Evolutionary conservation across 495 filamentous ascomycete genomes (phyloP), one percentile per base, ranked within the genome.

Genomic region (Cercophora samala): DNA sequence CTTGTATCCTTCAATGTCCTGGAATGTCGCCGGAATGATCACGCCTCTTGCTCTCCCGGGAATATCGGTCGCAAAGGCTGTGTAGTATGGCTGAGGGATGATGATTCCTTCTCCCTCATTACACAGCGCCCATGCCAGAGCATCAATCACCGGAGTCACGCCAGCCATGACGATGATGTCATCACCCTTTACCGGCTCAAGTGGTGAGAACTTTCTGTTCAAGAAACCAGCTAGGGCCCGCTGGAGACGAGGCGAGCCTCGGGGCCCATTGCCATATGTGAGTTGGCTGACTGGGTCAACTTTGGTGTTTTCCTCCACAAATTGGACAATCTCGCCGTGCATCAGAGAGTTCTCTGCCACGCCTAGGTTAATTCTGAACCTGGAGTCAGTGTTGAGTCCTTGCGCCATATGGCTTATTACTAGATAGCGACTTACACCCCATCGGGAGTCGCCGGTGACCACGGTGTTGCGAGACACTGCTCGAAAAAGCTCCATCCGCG

Each of bases 21-120:
- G 72, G 42, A 85, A 84, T 6, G 67, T 63, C 0, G 83, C 82
- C 0, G 73, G 72, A 11, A 83, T 71, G 0, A 82, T 74, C 11
- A 60, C 46, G 0, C 75, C 68, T 2, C 77, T 70, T 0, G 74
- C 70, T 1, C 78, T 74, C 0, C 72, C 53, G 3, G 58, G 32
- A 18, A 73, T 60, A 56, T 73, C 69, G 17, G 64, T 21, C 9
- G 59, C 25, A 23, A 74, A 78, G 3, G 69, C 67, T 24, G 65
- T 71, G 62, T 72, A 78, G 24, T 74, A 74, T 0, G 75, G 76
- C 46, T 69, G 69, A 11, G 74, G 72, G 54, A 77, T 65, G 22
- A 78, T 63, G 42, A 78, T 60, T 13, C 69, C 71, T n/a, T 78
- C 75, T 4, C 76, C 76, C 17, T 64, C 65, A 25, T 77, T 69